phyloP scores from a whole-genome alignment of 2,329 filamentous ascomycete species.

The Aspergillus luchuensis region DNA sequence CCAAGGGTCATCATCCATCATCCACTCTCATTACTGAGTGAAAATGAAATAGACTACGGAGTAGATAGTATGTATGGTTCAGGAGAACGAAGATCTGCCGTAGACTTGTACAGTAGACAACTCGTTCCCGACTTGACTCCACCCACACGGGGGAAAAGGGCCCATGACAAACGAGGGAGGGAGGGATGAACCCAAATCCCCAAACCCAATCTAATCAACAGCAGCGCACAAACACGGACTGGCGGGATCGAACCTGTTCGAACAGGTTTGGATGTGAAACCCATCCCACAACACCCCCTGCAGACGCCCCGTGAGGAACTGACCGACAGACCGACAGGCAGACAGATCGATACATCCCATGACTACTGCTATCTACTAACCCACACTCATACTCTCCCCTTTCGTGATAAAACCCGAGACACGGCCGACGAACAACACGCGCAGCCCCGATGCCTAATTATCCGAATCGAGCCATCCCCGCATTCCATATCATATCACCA shows the following conservation, averaged over 20 bases:
- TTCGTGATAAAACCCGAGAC: too few relatives aligned
- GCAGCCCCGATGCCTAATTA: neutral
- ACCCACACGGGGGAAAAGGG: neutral
- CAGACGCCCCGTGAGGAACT: neutral
- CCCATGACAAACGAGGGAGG: neutral
- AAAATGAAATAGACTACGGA: too few relatives aligned
- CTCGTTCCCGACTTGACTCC: neutral
- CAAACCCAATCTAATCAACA: slow-evolving; percentile 18
- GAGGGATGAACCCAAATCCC: neutral
- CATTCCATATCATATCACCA: slow-evolving; percentile 5
- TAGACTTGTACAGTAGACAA: neutral
- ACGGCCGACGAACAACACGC: too few relatives aligned
- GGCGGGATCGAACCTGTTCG: neutral
- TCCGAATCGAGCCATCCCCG: neutral
- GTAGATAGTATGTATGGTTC: neutral
- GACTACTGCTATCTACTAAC: too few relatives aligned
- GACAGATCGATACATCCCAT: too few relatives aligned
- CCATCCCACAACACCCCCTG: neutral
- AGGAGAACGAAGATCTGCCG: neutral
- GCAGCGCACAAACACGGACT: neutral
- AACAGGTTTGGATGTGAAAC: neutral
- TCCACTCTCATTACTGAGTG: neutral
- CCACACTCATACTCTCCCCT: too few relatives aligned
- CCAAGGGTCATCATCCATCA: too few relatives aligned
- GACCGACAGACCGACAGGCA: neutral